Evolutionary conservation across 2,329 filamentous ascomycete genomes (phyloP).

Genomic region (Magnaporthiopsis incrustans): DNA sequence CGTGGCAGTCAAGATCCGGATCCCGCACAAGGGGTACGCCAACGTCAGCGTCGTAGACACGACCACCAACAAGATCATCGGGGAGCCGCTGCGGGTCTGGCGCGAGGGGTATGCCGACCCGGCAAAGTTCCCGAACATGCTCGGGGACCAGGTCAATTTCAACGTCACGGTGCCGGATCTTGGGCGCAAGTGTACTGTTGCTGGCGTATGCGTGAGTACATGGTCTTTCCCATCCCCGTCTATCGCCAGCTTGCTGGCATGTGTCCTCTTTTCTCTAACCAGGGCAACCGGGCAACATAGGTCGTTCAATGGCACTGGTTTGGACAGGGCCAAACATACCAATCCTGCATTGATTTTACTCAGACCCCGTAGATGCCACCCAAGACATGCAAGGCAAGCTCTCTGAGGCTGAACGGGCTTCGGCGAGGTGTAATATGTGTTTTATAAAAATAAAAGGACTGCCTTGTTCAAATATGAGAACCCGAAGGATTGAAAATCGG

Average conservation of each 20-base stretch:
- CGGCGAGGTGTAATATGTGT: too few relatives aligned
- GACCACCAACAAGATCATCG: slow-evolving; percentile 37
- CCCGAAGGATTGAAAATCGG: too few relatives aligned
- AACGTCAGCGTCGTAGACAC: slow-evolving; percentile 42
- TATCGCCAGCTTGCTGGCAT: not conserved
- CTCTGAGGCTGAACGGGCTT: too few relatives aligned
- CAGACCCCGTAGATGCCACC: not conserved
- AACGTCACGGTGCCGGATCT: slow-evolving; percentile 22
- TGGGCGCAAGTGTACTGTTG: slow-evolving; percentile 17
- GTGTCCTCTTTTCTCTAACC: slow-evolving; percentile 6
- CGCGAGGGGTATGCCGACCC: slow-evolving; percentile 20
- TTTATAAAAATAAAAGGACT: too few relatives aligned
- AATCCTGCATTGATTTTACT: slow-evolving; percentile 52
- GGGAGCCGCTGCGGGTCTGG: slow-evolving; percentile 26
- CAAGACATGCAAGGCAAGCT: too few relatives aligned
- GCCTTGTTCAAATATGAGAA: too few relatives aligned
- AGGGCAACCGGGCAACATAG: slow-evolving; percentile 9
- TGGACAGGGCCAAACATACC: slow-evolving; percentile 51
- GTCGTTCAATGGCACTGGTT: slow-evolving; percentile 59
- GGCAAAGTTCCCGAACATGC: slow-evolving; percentile 14
- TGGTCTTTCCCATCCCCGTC: not conserved
- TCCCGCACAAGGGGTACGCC: slow-evolving; percentile 37
- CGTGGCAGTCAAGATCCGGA: slow-evolving; percentile 34
- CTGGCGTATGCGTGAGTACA: slow-evolving; percentile 21
- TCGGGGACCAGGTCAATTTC: slow-evolving; percentile 23